Conservation (phyloP, 179 eudicot species). For the Gypsophila paniculata region DNA sequence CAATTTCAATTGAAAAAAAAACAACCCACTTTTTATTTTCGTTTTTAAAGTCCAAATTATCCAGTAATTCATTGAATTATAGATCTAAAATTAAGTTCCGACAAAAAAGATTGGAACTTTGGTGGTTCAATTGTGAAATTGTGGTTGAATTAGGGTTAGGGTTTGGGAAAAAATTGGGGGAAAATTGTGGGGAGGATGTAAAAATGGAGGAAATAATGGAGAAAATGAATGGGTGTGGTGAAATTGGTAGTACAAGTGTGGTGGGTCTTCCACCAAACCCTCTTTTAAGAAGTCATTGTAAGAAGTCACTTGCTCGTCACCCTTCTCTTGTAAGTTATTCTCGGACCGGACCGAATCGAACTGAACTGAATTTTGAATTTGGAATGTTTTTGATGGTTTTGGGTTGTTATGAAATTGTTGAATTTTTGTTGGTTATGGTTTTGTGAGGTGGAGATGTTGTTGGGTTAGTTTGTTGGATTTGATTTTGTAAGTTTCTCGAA, state of each 20-base stretch:
- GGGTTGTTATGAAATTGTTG: neutral
- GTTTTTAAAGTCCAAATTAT: neutral
- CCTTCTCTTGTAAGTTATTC: conserved; percentile 55
- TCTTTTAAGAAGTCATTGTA: conserved; percentile 40
- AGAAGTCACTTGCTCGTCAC: conserved; percentile 55
- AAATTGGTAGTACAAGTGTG: conserved; percentile 46
- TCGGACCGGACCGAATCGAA: no score
- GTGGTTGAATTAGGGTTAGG: conserved; percentile 25
- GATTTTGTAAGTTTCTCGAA: conserved; percentile 33
- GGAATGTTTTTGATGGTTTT: neutral
- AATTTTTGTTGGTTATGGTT: neutral
- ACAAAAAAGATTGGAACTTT: conserved; percentile 1
- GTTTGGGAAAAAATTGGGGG: conserved; percentile 12
- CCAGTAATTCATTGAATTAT: neutral
- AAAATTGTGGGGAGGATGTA: conserved; percentile 27
- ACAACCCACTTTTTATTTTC: neutral
- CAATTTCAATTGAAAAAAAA: no score
- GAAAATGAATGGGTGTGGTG: conserved; percentile 34
- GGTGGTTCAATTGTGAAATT: neutral
- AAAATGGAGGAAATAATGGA: conserved; percentile 42
- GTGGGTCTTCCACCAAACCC: conserved; percentile 57
- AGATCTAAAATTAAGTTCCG: neutral
- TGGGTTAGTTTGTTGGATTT: no score
- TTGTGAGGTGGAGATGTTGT: neutral
- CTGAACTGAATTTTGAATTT: neutral